Conservation (phyloP, 2,329 filamentous ascomycete species). For the Ceratocystis papillata region DNA sequence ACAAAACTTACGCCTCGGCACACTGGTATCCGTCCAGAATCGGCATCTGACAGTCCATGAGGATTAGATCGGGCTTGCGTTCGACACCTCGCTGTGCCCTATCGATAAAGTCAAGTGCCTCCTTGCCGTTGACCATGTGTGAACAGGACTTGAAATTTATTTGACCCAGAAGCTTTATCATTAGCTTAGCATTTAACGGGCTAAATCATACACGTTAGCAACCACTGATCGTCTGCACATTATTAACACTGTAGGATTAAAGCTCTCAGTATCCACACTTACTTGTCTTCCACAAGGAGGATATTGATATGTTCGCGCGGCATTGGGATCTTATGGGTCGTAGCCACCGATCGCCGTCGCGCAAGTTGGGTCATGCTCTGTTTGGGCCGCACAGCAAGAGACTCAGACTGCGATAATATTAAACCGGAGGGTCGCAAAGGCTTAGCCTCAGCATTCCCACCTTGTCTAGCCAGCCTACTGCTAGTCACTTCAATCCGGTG, state of each 20-base stretch:
- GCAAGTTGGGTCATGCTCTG: constrained; percentile 26
- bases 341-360: constrained; percentile 35
- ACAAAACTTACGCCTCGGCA: constrained; percentile 45
- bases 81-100: constrained; percentile 42
- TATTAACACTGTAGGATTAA: background rate
- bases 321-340: background rate
- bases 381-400: background rate
- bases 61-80: constrained; percentile 58
- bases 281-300: constrained; percentile 76
- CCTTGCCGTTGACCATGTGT: constrained; percentile 57
- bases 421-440: background rate
- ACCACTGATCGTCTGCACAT: background rate
- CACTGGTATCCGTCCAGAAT: constrained; percentile 69
- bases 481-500: background rate
- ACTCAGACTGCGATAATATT: background rate
- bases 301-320: constrained; percentile 51
- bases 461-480: background rate
- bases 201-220: constrained; percentile 8
- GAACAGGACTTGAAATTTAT: constrained; percentile 22
- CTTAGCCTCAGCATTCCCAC: background rate
- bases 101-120: constrained; percentile 62
- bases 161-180: constrained; percentile 26
- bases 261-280: constrained; percentile 31
- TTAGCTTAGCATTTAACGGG: constrained; percentile 25
- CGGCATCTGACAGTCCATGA: constrained; percentile 70